These are phyloP conservation scores for Psilocybe subaeruginosa DNA, from an alignment of 768 basidiomycete species.

Conservation along the genomic window DNA sequence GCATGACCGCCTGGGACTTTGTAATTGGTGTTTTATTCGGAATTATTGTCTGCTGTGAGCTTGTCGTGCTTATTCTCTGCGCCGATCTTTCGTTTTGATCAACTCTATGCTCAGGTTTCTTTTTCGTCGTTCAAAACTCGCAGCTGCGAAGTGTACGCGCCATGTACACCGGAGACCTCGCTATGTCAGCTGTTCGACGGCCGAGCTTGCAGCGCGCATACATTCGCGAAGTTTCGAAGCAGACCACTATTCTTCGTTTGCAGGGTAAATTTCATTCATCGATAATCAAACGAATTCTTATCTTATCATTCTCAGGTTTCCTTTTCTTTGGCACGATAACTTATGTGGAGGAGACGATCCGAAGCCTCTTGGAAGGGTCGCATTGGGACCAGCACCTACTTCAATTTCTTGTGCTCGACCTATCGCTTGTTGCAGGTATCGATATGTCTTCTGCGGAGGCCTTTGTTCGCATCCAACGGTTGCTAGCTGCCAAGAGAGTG, in stretches of 20 bases:
- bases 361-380: constrained; percentile 69
- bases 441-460: constrained; percentile 97
- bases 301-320: constrained; percentile 51
- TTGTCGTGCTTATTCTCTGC: neutral
- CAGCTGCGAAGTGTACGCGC: constrained; percentile 83
- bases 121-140: constrained; percentile 97
- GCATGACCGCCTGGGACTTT: constrained; percentile 95
- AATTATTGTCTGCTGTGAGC: constrained; percentile 86
- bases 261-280: constrained; percentile 57
- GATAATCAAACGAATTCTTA: neutral
- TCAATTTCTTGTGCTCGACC: constrained; percentile 88
- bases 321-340: constrained; percentile 94
- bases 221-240: constrained; percentile 89
- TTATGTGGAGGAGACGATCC: constrained; percentile 85
- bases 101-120: constrained; percentile 59
- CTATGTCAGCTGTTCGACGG: constrained; percentile 89
- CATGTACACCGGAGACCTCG: constrained; percentile 79
- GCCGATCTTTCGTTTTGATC: neutral
- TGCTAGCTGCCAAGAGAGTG: constrained; percentile 76
- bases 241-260: constrained; percentile 85
- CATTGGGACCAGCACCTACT: constrained; percentile 77
- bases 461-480: constrained; percentile 86
- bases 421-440: constrained; percentile 84
- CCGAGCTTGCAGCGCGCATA: constrained; percentile 88
- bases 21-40: constrained; percentile 93